phyloP scores from a whole-genome alignment of 441 rosid species.

The Metrosideros polymorpha region DNA sequence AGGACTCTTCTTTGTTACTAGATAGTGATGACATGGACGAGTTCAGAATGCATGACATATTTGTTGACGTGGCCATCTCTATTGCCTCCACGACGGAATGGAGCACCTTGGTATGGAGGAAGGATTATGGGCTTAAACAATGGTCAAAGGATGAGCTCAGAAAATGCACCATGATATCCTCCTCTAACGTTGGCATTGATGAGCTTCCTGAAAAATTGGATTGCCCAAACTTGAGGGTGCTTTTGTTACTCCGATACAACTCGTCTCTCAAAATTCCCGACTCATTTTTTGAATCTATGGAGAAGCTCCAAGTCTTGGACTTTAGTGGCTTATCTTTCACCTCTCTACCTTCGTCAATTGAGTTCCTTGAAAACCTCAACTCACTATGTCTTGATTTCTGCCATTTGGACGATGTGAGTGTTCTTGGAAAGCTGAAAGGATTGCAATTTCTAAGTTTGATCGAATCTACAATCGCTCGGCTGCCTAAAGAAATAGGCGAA shows the following conservation, averaged over 20 bases:
- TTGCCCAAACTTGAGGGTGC: not conserved
- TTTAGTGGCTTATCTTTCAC: accelerated
- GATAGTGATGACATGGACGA: accelerated
- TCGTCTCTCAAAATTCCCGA: accelerated
- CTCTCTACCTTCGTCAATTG: accelerated
- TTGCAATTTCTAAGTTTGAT: not conserved
- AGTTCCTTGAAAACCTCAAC: accelerated
- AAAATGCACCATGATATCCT: not conserved
- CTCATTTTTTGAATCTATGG: accelerated
- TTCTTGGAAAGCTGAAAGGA: not conserved
- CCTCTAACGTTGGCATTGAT: accelerated
- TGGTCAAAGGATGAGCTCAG: not conserved
- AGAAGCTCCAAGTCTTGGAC: not conserved
- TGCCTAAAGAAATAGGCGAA: slow-evolving; percentile 2
- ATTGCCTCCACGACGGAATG: not conserved
- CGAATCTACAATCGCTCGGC: accelerated
- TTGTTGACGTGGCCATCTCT: not conserved
- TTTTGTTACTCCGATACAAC: accelerated
- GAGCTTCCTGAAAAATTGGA: not conserved
- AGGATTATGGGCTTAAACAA: not conserved
- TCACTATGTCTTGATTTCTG: accelerated
- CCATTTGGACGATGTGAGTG: not conserved
- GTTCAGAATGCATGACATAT: not conserved
- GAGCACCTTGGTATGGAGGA: accelerated
- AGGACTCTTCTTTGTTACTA: accelerated